Base-by-base conservation (phyloP, 1,284 basidiomycete species). In the Tilletia walkeri region DNA sequence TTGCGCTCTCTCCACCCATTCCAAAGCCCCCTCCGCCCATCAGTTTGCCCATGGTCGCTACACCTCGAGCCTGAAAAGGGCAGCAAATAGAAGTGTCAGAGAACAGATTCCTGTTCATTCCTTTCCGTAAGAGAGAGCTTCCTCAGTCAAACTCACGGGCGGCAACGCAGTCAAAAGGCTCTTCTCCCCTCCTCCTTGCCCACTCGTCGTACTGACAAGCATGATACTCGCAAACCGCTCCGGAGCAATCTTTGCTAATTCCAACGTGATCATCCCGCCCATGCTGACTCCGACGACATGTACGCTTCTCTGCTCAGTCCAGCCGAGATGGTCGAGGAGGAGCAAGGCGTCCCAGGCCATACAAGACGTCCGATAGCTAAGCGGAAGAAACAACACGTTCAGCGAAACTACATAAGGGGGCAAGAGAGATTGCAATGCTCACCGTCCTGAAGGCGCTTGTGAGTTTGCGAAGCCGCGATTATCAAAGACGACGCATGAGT, bases 271-370 rank as follows among this genome's bases (percentile, higher is more conserved):
- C 92, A 93, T 93, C 18, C 93, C 93, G 6, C 93, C 93, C 66
- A 95, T 85, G 50, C 90, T 92, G 9, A 90, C 85, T 0, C 93
- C 92, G 16, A 93, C 89, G 20, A 95, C 83, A 77, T 94, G 89
- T 1, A 94, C 59, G 2, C 36, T 38, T 38, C 59, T 24, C n/a
- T 63, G 59, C 10, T 18, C 59, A 16, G 59, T 63, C 59, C 59
- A 63, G 34, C 59, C 59, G 30, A 63, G 59, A 3, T 63, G 36
- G 59, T 63, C 59, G 59, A 63, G 59, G 38, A 63, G 59, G 30
- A 63, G 59, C 4, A 63, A 6, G 16, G 12, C 10, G n/a, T 63
- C 59, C 34, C 36, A 63, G 30, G 59, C 59, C 36, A 63, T 18
- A 36, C 59, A 63, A 3, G 59, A 63, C 14, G 59, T 63, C 3